Evolutionary conservation across 441 rosid genomes (phyloP).

Genomic region (Biscutella laevigata): DNA sequence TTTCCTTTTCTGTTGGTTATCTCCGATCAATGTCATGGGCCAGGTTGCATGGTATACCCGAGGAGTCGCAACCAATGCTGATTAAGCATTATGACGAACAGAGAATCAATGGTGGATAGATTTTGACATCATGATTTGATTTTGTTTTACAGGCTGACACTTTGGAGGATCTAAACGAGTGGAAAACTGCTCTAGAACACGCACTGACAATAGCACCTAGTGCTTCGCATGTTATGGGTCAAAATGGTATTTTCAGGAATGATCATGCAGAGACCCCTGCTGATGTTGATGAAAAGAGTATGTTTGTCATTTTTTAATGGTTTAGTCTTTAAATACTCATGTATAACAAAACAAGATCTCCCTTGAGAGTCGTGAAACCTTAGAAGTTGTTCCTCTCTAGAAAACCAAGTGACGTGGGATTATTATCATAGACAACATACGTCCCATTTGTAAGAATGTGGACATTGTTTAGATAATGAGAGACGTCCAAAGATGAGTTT

Average conservation of each 20-base stretch:
- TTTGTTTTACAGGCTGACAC: slow-evolving; percentile 68
- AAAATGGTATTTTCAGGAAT: slow-evolving; percentile 70
- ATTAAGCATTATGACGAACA: too few relatives aligned
- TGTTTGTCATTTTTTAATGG: slow-evolving; percentile 20
- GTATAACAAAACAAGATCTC: not conserved
- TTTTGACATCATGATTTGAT: not conserved
- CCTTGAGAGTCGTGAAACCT: not conserved
- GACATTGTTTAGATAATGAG: not conserved
- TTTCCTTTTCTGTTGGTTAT: not conserved
- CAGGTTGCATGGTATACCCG: too few relatives aligned
- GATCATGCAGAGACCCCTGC: slow-evolving; percentile 51
- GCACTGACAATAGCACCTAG: slow-evolving; percentile 90
- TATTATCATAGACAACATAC: slow-evolving; percentile 1
- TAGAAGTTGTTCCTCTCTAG: slow-evolving; percentile 3
- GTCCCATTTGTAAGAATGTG: slow-evolving; percentile 1
- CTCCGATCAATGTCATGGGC: not conserved
- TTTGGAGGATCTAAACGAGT: slow-evolving; percentile 77
- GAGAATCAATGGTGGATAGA: not conserved
- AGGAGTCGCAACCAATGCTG: too few relatives aligned
- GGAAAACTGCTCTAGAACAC: slow-evolving; percentile 88
- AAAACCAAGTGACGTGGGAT: not conserved
- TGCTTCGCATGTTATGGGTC: slow-evolving; percentile 64
- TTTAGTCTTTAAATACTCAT: not conserved
- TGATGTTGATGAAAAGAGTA: slow-evolving; percentile 53
- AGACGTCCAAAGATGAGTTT: slow-evolving; percentile 1